These are phyloP conservation scores for Xylariales sp. DNA, from an alignment of 2,329 filamentous ascomycete species.

Conservation along the genomic window DNA sequence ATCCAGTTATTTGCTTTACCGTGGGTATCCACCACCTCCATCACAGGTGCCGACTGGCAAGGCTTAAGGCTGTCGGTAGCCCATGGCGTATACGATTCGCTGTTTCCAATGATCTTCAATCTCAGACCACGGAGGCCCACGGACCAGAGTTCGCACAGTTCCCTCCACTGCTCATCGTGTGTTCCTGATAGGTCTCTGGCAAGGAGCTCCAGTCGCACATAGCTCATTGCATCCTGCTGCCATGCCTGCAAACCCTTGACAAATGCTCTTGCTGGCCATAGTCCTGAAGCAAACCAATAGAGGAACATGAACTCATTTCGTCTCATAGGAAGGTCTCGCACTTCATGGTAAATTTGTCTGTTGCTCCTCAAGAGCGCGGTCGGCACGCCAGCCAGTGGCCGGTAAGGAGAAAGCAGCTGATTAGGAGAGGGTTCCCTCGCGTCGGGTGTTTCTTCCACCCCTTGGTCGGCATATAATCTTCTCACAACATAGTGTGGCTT, in stretches of 20 bases:
- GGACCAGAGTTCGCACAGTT: conserved; percentile 30
- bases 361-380: conserved; percentile 32
- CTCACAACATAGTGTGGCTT: conserved; percentile 26
- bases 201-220: conserved; percentile 35
- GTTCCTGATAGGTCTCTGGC: conserved; percentile 28
- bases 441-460: neutral
- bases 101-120: conserved; percentile 30
- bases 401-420: conserved; percentile 27
- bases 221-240: conserved; percentile 37
- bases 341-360: conserved; percentile 38
- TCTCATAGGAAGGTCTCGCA: conserved; percentile 33
- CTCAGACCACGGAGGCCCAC: conserved; percentile 32
- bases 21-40: conserved; percentile 8
- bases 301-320: conserved; percentile 42
- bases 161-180: conserved; percentile 27
- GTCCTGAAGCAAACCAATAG: conserved; percentile 40
- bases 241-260: conserved; percentile 29
- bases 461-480: no score
- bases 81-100: conserved; percentile 14
- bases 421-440: no score
- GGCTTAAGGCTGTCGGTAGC: conserved; percentile 7
- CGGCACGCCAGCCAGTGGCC: conserved; percentile 35
- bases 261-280: conserved; percentile 35
- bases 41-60: conserved; percentile 9
- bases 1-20: conserved; percentile 20